Conservation (phyloP, 2,329 filamentous ascomycete species). For the Claviceps paspali region DNA sequence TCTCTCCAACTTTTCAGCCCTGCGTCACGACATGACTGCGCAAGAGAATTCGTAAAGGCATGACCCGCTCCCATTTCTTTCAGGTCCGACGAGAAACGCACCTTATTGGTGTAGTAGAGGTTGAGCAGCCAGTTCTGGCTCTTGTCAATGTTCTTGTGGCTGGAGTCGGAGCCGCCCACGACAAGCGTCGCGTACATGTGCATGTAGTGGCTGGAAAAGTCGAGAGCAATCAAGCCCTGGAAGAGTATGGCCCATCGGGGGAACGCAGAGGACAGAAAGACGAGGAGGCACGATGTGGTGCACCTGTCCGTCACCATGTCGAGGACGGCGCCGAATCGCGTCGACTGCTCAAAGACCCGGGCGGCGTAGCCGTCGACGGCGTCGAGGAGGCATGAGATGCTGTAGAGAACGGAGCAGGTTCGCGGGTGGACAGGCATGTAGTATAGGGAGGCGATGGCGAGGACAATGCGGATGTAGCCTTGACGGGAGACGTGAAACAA, state of each 20-base stretch:
- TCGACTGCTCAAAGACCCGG: conserved; percentile 65
- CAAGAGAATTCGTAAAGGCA: too few species aligned
- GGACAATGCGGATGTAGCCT: conserved; percentile 66
- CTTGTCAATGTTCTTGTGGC: conserved; percentile 90
- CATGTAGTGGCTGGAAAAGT: conserved; percentile 94
- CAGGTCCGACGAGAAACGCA: conserved; percentile 27
- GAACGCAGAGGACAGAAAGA: conserved; percentile 89
- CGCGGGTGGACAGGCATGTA: conserved; percentile 99
- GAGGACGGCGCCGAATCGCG: conserved; percentile 86
- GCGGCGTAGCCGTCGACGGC: conserved; percentile 92
- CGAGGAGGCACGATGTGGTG: conserved; percentile 85
- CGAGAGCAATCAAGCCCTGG: conserved; percentile 81
- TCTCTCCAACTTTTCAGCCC: too few species aligned
- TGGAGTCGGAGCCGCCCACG: conserved; percentile 64
- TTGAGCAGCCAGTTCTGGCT: conserved; percentile 80
- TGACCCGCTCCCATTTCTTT: too few species aligned
- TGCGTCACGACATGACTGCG: too few species aligned
- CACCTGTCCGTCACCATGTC: conserved; percentile 99
- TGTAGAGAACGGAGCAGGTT: conserved; percentile 84
- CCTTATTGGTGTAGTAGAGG: conserved; percentile 95
- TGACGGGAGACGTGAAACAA: too few species aligned
- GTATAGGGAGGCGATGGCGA: conserved; percentile 83
- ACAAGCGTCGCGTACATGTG: conserved; percentile 95
- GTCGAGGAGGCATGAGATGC: conserved; percentile 85
- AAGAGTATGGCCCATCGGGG: conserved; percentile 89